Evolutionary conservation across 2,329 filamentous ascomycete genomes (phyloP).

Genomic region (Leptographium flavum): DNA sequence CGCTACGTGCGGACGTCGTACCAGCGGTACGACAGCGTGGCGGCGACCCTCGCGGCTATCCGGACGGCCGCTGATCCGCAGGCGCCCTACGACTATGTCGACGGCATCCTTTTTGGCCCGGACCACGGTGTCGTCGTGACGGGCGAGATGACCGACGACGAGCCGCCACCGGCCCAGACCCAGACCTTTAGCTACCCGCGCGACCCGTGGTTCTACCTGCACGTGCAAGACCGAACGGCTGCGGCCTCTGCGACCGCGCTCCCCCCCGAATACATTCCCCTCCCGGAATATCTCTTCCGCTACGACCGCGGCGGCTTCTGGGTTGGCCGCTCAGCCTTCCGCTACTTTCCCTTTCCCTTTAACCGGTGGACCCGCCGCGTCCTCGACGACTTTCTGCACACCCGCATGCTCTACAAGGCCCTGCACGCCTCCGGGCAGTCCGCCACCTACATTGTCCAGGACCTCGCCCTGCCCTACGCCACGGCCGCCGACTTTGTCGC

Average conservation of each 20-base stretch:
- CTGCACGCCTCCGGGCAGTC: conserved; percentile 53
- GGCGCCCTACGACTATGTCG: conserved; percentile 46
- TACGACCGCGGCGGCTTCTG: conserved; percentile 67
- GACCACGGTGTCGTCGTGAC: conserved; percentile 52
- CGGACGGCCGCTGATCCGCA: conserved; percentile 15
- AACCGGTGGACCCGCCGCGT: conserved; percentile 51
- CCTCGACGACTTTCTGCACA: conserved; percentile 60
- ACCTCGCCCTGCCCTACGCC: conserved; percentile 44
- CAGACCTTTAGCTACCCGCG: conserved; percentile 43
- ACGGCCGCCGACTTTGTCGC: conserved; percentile 37
- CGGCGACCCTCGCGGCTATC: conserved; percentile 31
- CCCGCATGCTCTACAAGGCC: conserved; percentile 59
- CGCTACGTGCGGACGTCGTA: conserved; percentile 50
- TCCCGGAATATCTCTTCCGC: conserved; percentile 61
- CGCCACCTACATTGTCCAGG: conserved; percentile 53
- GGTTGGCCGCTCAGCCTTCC: conserved; percentile 52
- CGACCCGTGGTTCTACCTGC: conserved; percentile 68
- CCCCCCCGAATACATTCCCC: conserved; percentile 43
- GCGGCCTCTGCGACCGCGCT: conserved; percentile 3
- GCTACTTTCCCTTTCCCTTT: conserved; percentile 54
- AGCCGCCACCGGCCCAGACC: conserved; percentile 20
- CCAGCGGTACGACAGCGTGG: conserved; percentile 33
- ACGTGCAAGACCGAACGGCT: conserved; percentile 34
- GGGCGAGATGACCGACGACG: conserved; percentile 44
- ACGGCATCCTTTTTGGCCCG: conserved; percentile 53